phyloP scores from a whole-genome alignment of 2,329 filamentous ascomycete species.

The Fusarium tupiense region DNA sequence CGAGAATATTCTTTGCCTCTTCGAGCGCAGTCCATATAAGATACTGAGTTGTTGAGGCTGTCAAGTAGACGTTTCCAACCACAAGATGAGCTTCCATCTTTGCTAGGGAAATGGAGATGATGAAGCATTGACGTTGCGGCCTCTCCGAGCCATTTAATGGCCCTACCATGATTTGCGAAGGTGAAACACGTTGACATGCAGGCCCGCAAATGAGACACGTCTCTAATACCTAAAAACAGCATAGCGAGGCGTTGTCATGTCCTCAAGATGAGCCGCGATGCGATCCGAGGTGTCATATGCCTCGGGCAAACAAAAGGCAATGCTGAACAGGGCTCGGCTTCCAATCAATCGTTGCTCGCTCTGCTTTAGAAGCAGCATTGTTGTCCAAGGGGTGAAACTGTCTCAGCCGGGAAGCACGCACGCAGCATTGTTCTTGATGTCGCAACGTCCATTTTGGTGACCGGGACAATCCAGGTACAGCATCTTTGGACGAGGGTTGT shows the following conservation, averaged over 20 bases:
- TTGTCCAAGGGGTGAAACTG: constrained; percentile 38
- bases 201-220: constrained; percentile 37
- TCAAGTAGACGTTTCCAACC: not conserved
- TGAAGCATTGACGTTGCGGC: constrained; percentile 33
- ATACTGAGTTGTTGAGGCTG: not conserved
- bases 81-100: not conserved
- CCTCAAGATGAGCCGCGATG: constrained; percentile 32
- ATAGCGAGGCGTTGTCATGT: constrained; percentile 24
- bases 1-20: constrained; percentile 22
- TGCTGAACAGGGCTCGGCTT: constrained; percentile 15
- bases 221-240: constrained; percentile 27
- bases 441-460: constrained; percentile 24
- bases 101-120: constrained; percentile 10
- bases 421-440: constrained; percentile 31
- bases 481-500: constrained; percentile 16
- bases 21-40: constrained; percentile 2
- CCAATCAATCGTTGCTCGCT: constrained; percentile 17
- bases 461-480: constrained; percentile 30
- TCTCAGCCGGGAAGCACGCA: constrained; percentile 31
- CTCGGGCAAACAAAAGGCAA: constrained; percentile 18
- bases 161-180: constrained; percentile 28
- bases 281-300: constrained; percentile 33
- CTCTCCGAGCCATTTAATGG: constrained; percentile 22
- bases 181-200: constrained; percentile 40
- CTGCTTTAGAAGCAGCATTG: constrained; percentile 6